Evolutionary conservation across 2,329 filamentous ascomycete species (phyloP).

Genomic region (Pseudogymnoascus sp.): DNA sequence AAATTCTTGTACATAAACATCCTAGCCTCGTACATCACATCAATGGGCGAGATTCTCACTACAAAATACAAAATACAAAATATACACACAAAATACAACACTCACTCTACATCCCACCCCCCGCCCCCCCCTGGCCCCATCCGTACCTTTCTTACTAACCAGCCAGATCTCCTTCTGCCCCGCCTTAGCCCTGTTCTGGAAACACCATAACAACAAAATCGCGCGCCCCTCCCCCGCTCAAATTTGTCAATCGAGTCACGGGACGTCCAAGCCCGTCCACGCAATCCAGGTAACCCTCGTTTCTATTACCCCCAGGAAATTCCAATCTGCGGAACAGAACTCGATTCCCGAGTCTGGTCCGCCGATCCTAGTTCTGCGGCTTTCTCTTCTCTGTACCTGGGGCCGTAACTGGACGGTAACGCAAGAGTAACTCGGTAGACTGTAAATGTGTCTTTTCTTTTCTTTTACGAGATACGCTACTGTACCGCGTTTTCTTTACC

Average conservation of each 20-base stretch:
- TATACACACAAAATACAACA: background rate
- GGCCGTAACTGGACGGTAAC: background rate
- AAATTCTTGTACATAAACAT: background rate
- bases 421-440: background rate
- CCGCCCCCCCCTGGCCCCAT: too few species aligned
- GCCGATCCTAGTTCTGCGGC: background rate
- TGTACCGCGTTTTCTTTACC: too few species aligned
- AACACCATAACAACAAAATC: too few species aligned
- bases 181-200: background rate
- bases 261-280: background rate
- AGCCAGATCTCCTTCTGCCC: too few species aligned
- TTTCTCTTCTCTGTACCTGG: background rate
- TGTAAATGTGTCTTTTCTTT: background rate
- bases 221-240: background rate
- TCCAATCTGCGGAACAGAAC: background rate
- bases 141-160: background rate
- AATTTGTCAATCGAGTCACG: constrained; percentile 4
- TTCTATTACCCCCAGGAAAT: constrained; percentile 6
- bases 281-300: background rate
- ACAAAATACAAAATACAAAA: too few species aligned
- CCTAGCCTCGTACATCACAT: too few species aligned
- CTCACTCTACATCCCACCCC: too few species aligned
- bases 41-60: too few species aligned
- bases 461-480: too few species aligned
- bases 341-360: background rate